Evolutionary conservation across 169 alveolate species (phyloP), one percentile per base, ranked within the genome.

Genomic region (Sarcocystis neurona): DNA sequence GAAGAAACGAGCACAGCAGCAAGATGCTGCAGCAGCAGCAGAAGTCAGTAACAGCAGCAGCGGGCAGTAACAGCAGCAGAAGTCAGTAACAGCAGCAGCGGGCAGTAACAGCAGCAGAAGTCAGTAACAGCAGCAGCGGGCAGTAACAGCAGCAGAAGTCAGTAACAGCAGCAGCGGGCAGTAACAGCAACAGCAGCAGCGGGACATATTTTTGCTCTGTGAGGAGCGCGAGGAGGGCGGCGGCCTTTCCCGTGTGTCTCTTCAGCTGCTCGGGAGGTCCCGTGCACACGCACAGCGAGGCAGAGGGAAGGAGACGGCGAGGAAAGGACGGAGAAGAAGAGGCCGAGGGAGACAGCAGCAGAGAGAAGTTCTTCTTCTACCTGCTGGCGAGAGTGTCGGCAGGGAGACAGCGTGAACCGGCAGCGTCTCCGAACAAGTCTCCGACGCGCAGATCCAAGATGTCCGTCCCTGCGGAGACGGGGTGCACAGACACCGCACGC

Each of bases 381-480:
- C 97, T 94, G 89, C 96, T 88, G 50, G 97, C 96, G n/a, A 95
- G 23, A 12, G 94, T 87, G 79, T 96, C 94, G 39, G 93, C 96
- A n/a, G 94, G 85, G 0, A 93, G 78, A 39, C 92, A 90, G 15
- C 92, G 89, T 56, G 91, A 84, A 82, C 92, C 90, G 2, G 95
- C 94, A 34, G 94, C 91, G 58, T 95, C 94, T 18, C 93, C 93
- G 72, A 85, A 72, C 47, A 94, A 70, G 75, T 94, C 94, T 27
- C 91, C 92, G n/a, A 94, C 89, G 27, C 56, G 88, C 80, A 94
- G 82, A 68, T 94, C 96, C 4, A 94, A 85, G 4, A 77, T 78
- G 18, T 84, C 91, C 20, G 90, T 80, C 48, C 93, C 93, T 90
- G 82, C 39, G 50, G 47, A 47, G 41, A 87, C 1, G 10, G 46